Percentiles rank a stretch among this genome's conserved stretches.
Evolutionary conservation across 345 rosid genomes (phyloP).

Genomic region (Heritiera fomes): DNA sequence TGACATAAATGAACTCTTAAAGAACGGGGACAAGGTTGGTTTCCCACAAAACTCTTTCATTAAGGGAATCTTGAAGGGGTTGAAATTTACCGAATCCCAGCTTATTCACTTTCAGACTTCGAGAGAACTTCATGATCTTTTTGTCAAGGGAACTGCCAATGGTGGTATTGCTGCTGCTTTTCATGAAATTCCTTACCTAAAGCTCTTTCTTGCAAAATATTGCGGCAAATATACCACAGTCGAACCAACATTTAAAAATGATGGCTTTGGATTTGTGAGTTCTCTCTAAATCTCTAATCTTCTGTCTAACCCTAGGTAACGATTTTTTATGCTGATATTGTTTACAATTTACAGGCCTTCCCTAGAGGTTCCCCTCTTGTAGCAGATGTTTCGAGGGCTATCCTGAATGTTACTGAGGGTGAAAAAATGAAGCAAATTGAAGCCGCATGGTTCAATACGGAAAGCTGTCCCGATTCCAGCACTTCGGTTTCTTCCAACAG

Average conservation of each 20-base stretch:
- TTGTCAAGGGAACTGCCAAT: constrained; percentile 34
- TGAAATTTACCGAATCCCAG: constrained; percentile 27
- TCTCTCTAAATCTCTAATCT: background rate
- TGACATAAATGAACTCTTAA: constrained; percentile 39
- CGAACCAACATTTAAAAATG: constrained; percentile 35
- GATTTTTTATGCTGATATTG: background rate
- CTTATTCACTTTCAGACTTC: constrained; percentile 17
- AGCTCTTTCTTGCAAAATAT: constrained; percentile 38
- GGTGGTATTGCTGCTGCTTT: constrained; percentile 48
- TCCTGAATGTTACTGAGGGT: constrained; percentile 41
- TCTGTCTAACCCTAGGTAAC: background rate
- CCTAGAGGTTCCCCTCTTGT: constrained; percentile 48
- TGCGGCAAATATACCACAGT: constrained; percentile 40
- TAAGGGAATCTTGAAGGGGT: constrained; percentile 28
- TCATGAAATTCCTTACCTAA: constrained; percentile 36
- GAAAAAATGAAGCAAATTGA: constrained; percentile 33
- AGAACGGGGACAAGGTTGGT: constrained; percentile 42
- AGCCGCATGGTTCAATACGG: constrained; percentile 29
- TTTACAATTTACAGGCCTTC: constrained; percentile 34
- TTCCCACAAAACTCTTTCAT: constrained; percentile 44
- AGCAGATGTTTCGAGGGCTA: constrained; percentile 45
- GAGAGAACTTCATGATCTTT: constrained; percentile 35
- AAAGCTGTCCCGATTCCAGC: constrained; percentile 29
- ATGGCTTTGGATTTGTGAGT: constrained; percentile 44
- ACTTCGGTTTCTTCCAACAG: constrained; percentile 30